Conservation (phyloP, 2,329 filamentous ascomycete genomes). For the Aspergillus tubingensis region DNA sequence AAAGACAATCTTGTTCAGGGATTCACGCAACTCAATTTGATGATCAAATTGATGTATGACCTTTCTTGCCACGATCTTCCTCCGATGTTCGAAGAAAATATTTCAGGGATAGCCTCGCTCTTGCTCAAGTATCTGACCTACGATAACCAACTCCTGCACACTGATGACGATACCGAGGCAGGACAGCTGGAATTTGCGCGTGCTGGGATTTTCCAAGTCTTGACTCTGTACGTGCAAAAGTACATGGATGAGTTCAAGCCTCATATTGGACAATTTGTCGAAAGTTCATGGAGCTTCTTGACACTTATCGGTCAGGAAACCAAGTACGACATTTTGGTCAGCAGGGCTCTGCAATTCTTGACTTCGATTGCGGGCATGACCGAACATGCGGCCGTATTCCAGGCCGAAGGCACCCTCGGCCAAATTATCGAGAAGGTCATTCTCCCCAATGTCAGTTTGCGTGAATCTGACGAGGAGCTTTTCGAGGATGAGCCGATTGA, state of each 20-base stretch:
- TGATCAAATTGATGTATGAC: conserved; percentile 92
- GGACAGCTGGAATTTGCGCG: conserved; percentile 84
- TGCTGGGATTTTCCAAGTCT: conserved; percentile 86
- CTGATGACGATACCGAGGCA: conserved; percentile 85
- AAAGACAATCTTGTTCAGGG: conserved; percentile 72
- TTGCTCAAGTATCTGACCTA: conserved; percentile 93
- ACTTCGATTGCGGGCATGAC: conserved; percentile 80
- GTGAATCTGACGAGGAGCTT: conserved; percentile 91
- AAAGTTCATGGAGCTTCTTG: conserved; percentile 86
- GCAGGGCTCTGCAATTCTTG: conserved; percentile 90
- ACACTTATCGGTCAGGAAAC: conserved; percentile 83
- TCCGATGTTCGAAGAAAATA: conserved; percentile 88
- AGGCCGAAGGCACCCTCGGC: conserved; percentile 73
- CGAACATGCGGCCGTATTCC: conserved; percentile 81
- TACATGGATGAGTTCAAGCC: conserved; percentile 90
- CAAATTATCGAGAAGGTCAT: conserved; percentile 96
- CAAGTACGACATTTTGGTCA: conserved; percentile 92
- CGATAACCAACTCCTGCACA: conserved; percentile 77
- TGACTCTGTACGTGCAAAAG: conserved; percentile 90
- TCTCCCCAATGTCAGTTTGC: conserved; percentile 84
- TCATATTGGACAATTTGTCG: conserved; percentile 80
- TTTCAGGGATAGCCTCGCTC: conserved; percentile 72
- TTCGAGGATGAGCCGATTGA: conserved; percentile 99
- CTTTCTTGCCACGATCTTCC: conserved; percentile 96
- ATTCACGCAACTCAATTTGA: conserved; percentile 82